Evolutionary conservation across 345 rosid genomes (phyloP).

Genomic region (Crucihimalaya himalaica): DNA sequence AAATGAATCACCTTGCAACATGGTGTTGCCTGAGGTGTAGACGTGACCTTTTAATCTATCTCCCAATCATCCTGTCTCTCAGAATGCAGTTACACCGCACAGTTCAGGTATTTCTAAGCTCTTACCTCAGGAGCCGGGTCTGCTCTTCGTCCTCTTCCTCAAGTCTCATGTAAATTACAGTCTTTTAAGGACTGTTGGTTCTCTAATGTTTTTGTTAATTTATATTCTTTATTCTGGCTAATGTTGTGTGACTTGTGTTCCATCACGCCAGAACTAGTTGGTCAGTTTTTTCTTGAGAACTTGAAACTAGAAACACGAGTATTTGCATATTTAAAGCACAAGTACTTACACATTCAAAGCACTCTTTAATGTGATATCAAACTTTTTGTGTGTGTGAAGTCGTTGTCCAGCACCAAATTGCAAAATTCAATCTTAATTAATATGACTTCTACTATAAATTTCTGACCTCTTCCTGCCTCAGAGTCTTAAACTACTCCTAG

Average conservation of each 20-base stretch:
- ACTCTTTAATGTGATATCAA: too few relatives aligned
- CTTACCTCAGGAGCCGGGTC: not conserved
- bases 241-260: constrained; percentile 18
- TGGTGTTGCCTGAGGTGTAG: constrained; percentile 74
- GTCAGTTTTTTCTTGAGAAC: not conserved
- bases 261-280: constrained; percentile 14
- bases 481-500: not conserved
- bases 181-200: not conserved
- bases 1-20: not conserved
- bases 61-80: not conserved
- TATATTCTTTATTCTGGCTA: not conserved
- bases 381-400: too few relatives aligned
- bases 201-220: not conserved
- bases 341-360: too few relatives aligned
- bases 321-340: too few relatives aligned
- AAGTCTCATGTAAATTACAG: constrained; percentile 19
- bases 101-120: not conserved
- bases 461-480: too few relatives aligned
- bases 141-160: not conserved
- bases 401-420: too few relatives aligned
- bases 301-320: not conserved
- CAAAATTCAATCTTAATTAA: too few relatives aligned
- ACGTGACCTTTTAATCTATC: constrained; percentile 65
- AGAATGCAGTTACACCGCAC: not conserved
- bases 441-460: too few relatives aligned